Percentiles rank a stretch among this genome's conserved stretches.
phyloP scores from a whole-genome alignment of 2,329 filamentous ascomycete genomes.

The Penicillium thymicola region DNA sequence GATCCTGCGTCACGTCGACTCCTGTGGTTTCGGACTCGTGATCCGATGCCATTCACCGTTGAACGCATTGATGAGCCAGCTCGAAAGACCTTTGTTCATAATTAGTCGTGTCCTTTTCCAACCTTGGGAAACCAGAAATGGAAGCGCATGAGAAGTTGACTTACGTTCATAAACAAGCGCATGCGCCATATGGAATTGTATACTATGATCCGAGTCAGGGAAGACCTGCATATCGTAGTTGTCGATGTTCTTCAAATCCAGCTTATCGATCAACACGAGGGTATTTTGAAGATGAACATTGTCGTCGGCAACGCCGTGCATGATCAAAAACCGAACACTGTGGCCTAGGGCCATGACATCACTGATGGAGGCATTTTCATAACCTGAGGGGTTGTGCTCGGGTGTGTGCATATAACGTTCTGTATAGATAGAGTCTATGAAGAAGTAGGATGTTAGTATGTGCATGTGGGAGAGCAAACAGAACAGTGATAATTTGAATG shows the following conservation, averaged over 20 bases:
- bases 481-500: too few relatives aligned
- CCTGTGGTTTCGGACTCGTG: constrained; percentile 49
- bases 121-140: background rate
- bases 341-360: constrained; percentile 70
- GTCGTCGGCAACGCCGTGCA: constrained; percentile 96
- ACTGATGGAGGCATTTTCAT: constrained; percentile 68
- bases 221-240: constrained; percentile 98
- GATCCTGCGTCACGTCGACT: constrained; percentile 27
- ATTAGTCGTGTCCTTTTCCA: constrained; percentile 1
- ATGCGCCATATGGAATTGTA: constrained; percentile 92
- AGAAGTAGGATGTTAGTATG: background rate
- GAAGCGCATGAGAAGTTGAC: constrained; percentile 30
- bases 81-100: constrained; percentile 43
- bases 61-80: constrained; percentile 96
- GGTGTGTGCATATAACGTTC: constrained; percentile 92
- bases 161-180: constrained; percentile 87
- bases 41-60: constrained; percentile 86
- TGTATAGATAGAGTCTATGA: constrained; percentile 37
- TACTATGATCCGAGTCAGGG: constrained; percentile 92
- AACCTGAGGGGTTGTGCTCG: constrained; percentile 74
- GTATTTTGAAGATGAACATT: constrained; percentile 98
- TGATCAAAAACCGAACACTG: constrained; percentile 85
- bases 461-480: background rate
- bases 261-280: constrained; percentile 76
- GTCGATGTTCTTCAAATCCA: constrained; percentile 75